These are phyloP conservation scores for Nitzschia inconspicua DNA, from an alignment of 108 stramenopile genomes.

Conservation along the genomic window DNA sequence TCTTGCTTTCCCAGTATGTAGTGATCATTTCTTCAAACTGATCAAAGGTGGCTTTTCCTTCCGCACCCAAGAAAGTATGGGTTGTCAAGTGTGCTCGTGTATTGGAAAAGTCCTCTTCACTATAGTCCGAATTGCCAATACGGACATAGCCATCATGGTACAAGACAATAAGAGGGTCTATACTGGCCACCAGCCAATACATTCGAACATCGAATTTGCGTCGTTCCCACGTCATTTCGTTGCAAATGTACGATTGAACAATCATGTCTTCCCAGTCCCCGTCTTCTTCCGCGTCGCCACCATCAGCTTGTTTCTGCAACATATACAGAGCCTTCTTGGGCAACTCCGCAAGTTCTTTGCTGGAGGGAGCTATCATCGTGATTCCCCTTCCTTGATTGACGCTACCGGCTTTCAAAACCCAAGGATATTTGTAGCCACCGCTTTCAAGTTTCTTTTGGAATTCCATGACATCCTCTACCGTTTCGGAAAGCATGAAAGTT, in stretches of 20 bases:
- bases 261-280: too few species aligned
- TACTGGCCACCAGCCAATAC: slow-evolving; percentile 18
- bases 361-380: slow-evolving; percentile 21
- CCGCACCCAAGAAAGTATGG: too few species aligned
- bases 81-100: too few species aligned
- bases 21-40: too few species aligned
- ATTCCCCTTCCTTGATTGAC: slow-evolving; percentile 24
- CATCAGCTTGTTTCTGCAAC: too few species aligned
- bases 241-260: slow-evolving; percentile 26
- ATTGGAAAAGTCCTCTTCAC: too few species aligned
- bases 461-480: neutral
- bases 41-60: too few species aligned
- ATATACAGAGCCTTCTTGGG: too few species aligned
- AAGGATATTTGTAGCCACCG: slow-evolving; percentile 11
- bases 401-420: slow-evolving; percentile 15
- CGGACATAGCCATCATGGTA: slow-evolving; percentile 34
- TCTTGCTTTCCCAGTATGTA: too few species aligned
- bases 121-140: slow-evolving; percentile 4
- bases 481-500: slow-evolving; percentile 1
- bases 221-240: slow-evolving; percentile 13
- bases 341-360: slow-evolving; percentile 1
- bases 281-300: too few species aligned
- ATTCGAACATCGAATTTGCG: slow-evolving; percentile 28
- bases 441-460: neutral
- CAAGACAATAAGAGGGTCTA: slow-evolving; percentile 27